phyloP scores from a whole-genome alignment of 2,329 filamentous ascomycete genomes.

The Acrocalymma vagum region DNA sequence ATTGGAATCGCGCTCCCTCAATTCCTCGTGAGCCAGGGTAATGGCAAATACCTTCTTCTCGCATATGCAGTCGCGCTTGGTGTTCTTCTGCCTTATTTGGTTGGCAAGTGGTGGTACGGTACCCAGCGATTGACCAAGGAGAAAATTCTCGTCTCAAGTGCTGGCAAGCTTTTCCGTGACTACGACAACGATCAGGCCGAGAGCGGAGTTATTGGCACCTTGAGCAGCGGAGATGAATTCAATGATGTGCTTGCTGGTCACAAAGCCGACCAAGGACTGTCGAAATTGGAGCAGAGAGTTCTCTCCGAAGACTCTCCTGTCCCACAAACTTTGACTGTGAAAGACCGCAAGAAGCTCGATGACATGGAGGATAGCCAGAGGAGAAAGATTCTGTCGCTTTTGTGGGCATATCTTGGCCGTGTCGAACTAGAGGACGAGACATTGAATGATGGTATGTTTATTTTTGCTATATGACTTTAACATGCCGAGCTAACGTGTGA shows the following conservation, averaged over 20 bases:
- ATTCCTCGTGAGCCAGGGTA: conserved; percentile 90
- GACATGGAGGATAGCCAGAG: conserved; percentile 81
- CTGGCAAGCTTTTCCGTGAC: conserved; percentile 92
- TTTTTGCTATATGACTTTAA: too few species aligned
- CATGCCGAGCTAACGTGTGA: too few species aligned
- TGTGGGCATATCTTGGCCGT: conserved; percentile 95
- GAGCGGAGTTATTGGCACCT: conserved; percentile 78
- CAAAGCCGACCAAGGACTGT: conserved; percentile 80
- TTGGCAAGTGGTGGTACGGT: conserved; percentile 99
- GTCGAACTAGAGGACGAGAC: conserved; percentile 81
- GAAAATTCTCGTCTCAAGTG: conserved; percentile 89
- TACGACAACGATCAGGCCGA: conserved; percentile 86
- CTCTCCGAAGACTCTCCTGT: conserved; percentile 66
- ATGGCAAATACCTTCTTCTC: conserved; percentile 92
- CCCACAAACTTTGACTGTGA: conserved; percentile 69
- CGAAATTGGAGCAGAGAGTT: conserved; percentile 84
- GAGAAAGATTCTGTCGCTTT: conserved; percentile 84
- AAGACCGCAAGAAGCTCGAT: conserved; percentile 80
- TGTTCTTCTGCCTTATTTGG: conserved; percentile 88
- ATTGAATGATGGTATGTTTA: conserved; percentile 69
- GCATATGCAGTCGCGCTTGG: conserved; percentile 89
- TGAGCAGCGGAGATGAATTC: conserved; percentile 89
- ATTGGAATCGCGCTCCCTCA: conserved; percentile 96
- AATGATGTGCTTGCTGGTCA: conserved; percentile 77
- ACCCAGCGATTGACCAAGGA: conserved; percentile 93